phyloP scores from a whole-genome alignment of 805 yeast species.

The Kluyveromyces lactis region DNA sequence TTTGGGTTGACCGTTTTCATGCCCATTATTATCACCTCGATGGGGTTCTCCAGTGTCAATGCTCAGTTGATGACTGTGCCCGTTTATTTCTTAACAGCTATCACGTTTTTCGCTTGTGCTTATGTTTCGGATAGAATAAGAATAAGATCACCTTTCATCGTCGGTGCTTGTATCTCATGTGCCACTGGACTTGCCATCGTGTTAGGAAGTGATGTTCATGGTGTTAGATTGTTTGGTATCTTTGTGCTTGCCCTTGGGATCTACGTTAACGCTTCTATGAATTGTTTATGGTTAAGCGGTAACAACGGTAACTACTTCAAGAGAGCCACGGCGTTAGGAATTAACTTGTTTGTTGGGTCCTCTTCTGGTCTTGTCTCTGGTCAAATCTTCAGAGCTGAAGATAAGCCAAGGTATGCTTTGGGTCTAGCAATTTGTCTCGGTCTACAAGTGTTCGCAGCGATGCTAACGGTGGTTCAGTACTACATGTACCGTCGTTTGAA shows the following conservation, averaged over 20 bases:
- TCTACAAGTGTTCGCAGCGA: constrained; percentile 35
- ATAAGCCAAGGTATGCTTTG: constrained; percentile 33
- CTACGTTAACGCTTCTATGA: constrained; percentile 32
- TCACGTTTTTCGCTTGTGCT: constrained; percentile 54
- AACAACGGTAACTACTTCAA: constrained; percentile 34
- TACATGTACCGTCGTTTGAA: constrained; percentile 28
- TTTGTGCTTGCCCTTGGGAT: constrained; percentile 33
- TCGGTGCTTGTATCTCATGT: constrained; percentile 28
- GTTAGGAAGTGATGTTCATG: constrained; percentile 26
- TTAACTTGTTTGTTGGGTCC: constrained; percentile 30
- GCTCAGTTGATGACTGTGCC: constrained; percentile 80
- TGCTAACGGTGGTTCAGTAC: constrained; percentile 28
- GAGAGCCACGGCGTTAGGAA: constrained; percentile 34
- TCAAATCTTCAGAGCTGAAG: constrained; percentile 29
- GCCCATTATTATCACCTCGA: constrained; percentile 29
- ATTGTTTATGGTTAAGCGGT: constrained; percentile 34
- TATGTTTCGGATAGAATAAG: constrained; percentile 48
- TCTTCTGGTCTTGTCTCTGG: constrained; percentile 33
- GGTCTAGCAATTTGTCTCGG: constrained; percentile 38
- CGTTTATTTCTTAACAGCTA: constrained; percentile 78
- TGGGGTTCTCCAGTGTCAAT: constrained; percentile 50
- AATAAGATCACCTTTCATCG: constrained; percentile 35
- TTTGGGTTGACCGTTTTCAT: constrained; percentile 37
- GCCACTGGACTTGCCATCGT: constrained; percentile 29
- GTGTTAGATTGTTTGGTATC: constrained; percentile 33